Evolutionary conservation across 1,139 yeast species (phyloP), one percentile per base, ranked within the genome.

Genomic region (Eremothecium sinecaudum): DNA sequence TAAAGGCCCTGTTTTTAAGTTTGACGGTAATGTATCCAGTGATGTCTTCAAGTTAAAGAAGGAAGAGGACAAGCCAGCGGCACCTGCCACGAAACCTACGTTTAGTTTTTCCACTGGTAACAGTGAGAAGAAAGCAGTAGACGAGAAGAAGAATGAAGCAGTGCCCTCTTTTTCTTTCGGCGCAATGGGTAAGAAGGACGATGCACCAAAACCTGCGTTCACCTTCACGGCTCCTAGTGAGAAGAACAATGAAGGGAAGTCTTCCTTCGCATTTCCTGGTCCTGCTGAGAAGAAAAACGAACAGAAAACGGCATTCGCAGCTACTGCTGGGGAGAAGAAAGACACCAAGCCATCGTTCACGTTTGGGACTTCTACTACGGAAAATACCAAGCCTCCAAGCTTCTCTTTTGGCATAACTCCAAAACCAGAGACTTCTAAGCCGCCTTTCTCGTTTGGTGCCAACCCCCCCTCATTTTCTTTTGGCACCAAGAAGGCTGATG

Each of bases 1-100:
- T 16, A 69, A 75, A 44, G 87, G 86, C 3, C 87, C 87, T 14
- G 59, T 70, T 10, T 79, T 79, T 49, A 66, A 68, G 4, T 69
- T 76, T 43, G 56, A 62, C 36, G 71, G 71, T 37, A 56, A 63
- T 5, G 64, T 69, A 12, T 62, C 66, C 37, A 73, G 61, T 34
- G 63, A 61, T 40, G 69, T 70, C 1, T 74, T 74, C 53, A 73
- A 71, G 41, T 52, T 73, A 26, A 38, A 38, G 10, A 10, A 7
- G 7, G 21, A 19, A 19, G 10, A 7, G 10, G 48, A 25, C 28
- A 24, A 37, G 15, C 16, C 38, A 8, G 25, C 25, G 11, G 14
- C 25, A 23, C 13, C 9, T 8, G 25, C 25, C 14, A 12, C 13
- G 8, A 23, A 23, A 9, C 25, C 44, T 24, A 35, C 33, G 16